Base-by-base conservation (phyloP, 2,329 filamentous ascomycete species). In the Phaeomoniella chlamydospora region DNA sequence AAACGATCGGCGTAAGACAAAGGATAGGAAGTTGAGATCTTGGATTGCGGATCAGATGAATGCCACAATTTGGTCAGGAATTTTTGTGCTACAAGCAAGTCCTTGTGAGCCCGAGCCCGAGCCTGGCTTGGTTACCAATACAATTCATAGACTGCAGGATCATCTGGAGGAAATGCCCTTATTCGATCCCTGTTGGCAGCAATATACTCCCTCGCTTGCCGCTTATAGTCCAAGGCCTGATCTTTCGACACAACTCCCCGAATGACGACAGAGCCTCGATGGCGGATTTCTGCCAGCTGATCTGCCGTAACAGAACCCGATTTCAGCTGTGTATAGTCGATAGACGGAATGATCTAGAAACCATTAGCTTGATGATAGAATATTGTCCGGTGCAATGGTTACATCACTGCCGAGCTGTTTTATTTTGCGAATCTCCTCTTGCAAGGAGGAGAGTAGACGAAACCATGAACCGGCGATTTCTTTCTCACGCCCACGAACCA, bases 111-210 rank as follows among this genome's bases (percentile, higher is more conserved):
- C n/a, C 81, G 68, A 3, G 78, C 80, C 43, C 70, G 67, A 31
- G 80, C 60, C 51, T 87, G 81, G 1, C 77, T 62, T 2, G 65
- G 64, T 0, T 77, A 79, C 80, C 80, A 85, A 56, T 85, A 86
- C 2, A 86, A 60, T 51, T 85, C 80, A 47, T 73, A 83, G 4
- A 86, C 79, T 31, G 80, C 74, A 0, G 78, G 79, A 30, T 76
- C 66, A 32, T 77, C 59, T 0, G 67, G 55, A 0, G 79, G 81
- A 42, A 82, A 86, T 2, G 74, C 79, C 38, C 68, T 61, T 15
- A 62, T 53, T 11, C 46, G 48, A 31, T 54, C 45, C 32, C 50
- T 69, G 48, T 86, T 86, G 36, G 65, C 65, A 10, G 56, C 57
- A 4, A 82, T 69, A 45, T 86, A 86, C 5, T 72, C 68, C 42